These are phyloP conservation scores for Leccinum aurantiacum DNA, from an alignment of 768 basidiomycete species.

Conservation along the genomic window DNA sequence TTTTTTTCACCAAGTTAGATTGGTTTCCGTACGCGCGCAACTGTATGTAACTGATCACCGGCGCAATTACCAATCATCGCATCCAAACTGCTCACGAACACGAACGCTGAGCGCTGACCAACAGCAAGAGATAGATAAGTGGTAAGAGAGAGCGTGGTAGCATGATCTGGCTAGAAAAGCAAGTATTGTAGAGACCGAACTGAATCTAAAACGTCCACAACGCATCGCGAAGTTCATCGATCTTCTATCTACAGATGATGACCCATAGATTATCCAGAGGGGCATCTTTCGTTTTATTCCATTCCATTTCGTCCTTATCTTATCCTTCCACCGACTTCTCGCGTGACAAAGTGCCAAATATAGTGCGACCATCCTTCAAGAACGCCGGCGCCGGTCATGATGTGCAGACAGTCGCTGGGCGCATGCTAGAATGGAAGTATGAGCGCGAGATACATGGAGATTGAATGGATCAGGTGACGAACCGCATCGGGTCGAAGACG, in stretches of 20 bases:
- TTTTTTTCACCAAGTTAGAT: no score
- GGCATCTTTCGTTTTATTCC: background rate
- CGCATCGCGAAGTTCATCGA: background rate
- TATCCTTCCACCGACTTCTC: slow-evolving; percentile 33
- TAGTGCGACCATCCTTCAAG: slow-evolving; percentile 54
- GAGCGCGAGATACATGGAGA: background rate
- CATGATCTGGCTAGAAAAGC: background rate
- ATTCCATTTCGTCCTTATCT: slow-evolving; percentile 11
- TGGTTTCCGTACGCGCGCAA: no score
- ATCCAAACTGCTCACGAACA: background rate
- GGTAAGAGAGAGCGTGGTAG: background rate
- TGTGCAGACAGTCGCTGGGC: slow-evolving; percentile 46
- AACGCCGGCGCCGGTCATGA: slow-evolving; percentile 47
- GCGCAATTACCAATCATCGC: no score
- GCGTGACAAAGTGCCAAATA: slow-evolving; percentile 48
- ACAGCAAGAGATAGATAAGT: background rate
- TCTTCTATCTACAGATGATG: background rate
- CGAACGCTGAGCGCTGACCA: no score
- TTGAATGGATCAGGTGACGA: slow-evolving; percentile 22
- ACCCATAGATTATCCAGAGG: background rate
- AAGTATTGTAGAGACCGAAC: background rate
- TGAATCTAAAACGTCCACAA: background rate
- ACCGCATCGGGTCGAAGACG: slow-evolving; percentile 66
- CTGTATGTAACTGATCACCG: no score
- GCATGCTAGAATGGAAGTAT: slow-evolving; percentile 34